Evolutionary conservation across 2,329 filamentous ascomycete species (phyloP).

Genomic region (Bipolaris victoriae): DNA sequence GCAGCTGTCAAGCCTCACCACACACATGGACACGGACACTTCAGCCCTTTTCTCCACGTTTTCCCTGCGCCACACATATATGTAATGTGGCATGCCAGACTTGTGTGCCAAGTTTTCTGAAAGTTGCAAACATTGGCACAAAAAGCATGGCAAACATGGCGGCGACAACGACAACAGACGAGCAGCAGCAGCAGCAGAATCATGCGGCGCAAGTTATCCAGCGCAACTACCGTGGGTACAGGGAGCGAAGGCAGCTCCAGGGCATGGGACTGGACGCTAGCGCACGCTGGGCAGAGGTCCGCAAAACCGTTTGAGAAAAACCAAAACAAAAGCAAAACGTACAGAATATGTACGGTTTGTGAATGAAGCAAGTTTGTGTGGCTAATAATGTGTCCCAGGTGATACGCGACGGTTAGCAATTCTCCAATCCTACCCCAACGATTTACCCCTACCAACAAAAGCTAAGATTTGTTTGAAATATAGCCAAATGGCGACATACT

Average conservation of each 20-base stretch:
- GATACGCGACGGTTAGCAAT: constrained; percentile 55
- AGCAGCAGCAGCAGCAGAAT: constrained; percentile 30
- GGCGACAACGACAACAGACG: constrained; percentile 5
- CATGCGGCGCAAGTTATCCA: constrained; percentile 47
- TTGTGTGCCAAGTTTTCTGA: no score
- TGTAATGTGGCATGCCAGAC: no score
- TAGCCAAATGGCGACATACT: constrained; percentile 59
- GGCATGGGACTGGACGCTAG: constrained; percentile 73
- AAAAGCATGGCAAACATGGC: neutral
- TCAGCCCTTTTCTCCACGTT: neutral
- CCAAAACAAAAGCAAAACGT: no score
- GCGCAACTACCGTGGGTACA: constrained; percentile 79
- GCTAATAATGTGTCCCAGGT: constrained; percentile 46
- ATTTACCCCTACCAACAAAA: no score
- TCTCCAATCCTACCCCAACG: neutral
- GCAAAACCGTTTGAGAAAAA: constrained; percentile 30
- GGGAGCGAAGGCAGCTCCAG: constrained; percentile 71
- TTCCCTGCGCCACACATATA: constrained; percentile 6
- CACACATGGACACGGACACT: neutral
- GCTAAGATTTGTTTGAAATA: no score
- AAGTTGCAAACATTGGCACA: no score
- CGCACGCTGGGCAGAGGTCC: constrained; percentile 73
- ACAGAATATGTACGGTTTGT: neutral
- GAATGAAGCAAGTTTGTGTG: neutral
- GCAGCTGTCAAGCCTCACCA: constrained; percentile 15